Percentiles rank a stretch among this genome's conserved stretches.
Conservation (phyloP, 2,329 filamentous ascomycete species). For the Fonsecaea nubica region DNA sequence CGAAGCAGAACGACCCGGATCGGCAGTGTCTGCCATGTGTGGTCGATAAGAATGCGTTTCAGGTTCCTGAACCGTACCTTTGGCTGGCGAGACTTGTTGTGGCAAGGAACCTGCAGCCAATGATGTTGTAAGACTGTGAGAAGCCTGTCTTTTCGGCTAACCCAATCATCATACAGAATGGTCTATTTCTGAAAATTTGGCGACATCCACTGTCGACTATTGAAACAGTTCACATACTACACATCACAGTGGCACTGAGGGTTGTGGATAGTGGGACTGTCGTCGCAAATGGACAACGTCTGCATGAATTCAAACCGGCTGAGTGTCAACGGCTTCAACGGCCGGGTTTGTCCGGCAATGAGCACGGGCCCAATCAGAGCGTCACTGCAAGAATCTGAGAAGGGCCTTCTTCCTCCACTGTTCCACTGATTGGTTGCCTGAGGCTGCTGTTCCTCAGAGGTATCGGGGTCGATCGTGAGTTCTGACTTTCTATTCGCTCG, state of each 20-base stretch:
- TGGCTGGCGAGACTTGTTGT: slow-evolving; percentile 5
- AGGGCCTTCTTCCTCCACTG: background rate
- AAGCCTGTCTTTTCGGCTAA: background rate
- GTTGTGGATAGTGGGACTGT: background rate
- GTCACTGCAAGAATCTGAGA: background rate
- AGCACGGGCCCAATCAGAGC: slow-evolving; percentile 2
- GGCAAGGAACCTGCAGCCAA: slow-evolving; percentile 8
- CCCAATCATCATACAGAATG: slow-evolving; percentile 18
- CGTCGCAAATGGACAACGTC: background rate
- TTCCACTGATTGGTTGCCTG: slow-evolving; percentile 5
- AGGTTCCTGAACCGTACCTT: background rate
- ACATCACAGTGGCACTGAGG: background rate
- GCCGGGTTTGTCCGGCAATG: background rate
- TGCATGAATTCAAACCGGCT: background rate
- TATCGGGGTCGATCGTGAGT: background rate
- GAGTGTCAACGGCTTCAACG: slow-evolving; percentile 3
- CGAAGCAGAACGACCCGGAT: slow-evolving; percentile 9
- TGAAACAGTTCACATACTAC: background rate
- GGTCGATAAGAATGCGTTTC: slow-evolving; percentile 4
- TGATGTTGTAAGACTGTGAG: background rate
- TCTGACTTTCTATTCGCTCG: background rate
- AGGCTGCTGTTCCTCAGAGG: slow-evolving; percentile 3
- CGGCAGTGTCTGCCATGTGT: slow-evolving; percentile 3
- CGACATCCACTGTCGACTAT: slow-evolving; percentile 5
- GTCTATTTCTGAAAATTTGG: background rate